Conservation (phyloP, 2,329 filamentous ascomycete genomes). For the Penicillium sp. region DNA sequence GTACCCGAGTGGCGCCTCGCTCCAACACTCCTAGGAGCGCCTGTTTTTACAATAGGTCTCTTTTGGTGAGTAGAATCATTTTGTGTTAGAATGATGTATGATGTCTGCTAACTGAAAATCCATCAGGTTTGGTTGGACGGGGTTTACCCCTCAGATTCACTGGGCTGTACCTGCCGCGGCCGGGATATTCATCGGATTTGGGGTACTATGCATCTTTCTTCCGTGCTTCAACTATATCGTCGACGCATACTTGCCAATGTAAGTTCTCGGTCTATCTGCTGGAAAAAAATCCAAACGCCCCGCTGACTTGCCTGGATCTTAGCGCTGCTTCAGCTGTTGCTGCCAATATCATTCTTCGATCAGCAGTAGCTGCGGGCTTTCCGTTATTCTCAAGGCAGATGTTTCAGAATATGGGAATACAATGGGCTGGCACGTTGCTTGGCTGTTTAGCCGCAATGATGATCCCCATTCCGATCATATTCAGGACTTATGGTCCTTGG, state of each 20-base stretch:
- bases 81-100: neutral
- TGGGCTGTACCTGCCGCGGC: slow-evolving; percentile 28
- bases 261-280: slow-evolving; percentile 12
- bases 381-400: slow-evolving; percentile 37
- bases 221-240: slow-evolving; percentile 36
- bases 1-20: slow-evolving; percentile 33
- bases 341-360: slow-evolving; percentile 37
- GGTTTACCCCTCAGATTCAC: slow-evolving; percentile 26
- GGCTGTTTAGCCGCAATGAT: slow-evolving; percentile 34
- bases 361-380: slow-evolving; percentile 32
- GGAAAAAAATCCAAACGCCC: neutral
- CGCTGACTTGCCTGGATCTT: neutral
- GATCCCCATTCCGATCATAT: slow-evolving; percentile 34
- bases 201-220: slow-evolving; percentile 32
- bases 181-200: slow-evolving; percentile 30
- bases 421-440: slow-evolving; percentile 39
- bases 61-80: slow-evolving; percentile 31
- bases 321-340: slow-evolving; percentile 38
- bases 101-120: neutral
- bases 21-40: slow-evolving; percentile 28
- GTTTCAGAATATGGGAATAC: slow-evolving; percentile 35
- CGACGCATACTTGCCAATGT: slow-evolving; percentile 40
- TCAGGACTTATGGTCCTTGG: slow-evolving; percentile 28
- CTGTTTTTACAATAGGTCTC: slow-evolving; percentile 34
- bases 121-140: slow-evolving; percentile 34